Conservation (phyloP, 2,329 filamentous ascomycete genomes). For the Exophiala mesophila region DNA sequence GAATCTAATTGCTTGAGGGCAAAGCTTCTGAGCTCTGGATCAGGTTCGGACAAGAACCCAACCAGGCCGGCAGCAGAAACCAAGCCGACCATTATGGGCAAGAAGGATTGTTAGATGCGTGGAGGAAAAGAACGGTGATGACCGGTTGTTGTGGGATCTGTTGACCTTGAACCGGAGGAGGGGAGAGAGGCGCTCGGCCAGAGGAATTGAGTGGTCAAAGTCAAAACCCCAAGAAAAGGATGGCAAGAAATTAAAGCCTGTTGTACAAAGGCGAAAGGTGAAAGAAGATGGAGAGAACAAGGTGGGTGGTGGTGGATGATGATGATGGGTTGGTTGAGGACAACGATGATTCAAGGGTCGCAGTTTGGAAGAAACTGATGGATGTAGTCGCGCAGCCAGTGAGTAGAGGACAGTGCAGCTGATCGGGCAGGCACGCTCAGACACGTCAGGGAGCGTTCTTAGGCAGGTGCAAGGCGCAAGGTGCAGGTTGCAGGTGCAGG, state of each 20-base stretch:
- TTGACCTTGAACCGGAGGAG: slow-evolving; percentile 16
- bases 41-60: slow-evolving; percentile 91
- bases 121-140: neutral
- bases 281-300: slow-evolving; percentile 7
- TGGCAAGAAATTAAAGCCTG: slow-evolving; percentile 19
- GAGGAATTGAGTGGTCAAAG: slow-evolving; percentile 1
- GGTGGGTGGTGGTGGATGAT: slow-evolving; percentile 4
- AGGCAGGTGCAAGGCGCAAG: too few relatives aligned
- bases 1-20: slow-evolving; percentile 92
- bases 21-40: slow-evolving; percentile 89
- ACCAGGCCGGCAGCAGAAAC: slow-evolving; percentile 92
- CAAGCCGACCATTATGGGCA: slow-evolving; percentile 73
- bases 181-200: slow-evolving; percentile 9
- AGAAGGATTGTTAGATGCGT: neutral
- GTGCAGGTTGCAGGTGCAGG: too few relatives aligned
- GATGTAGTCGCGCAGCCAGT: too few relatives aligned
- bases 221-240: slow-evolving; percentile 7
- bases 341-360: too few relatives aligned
- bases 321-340: too few relatives aligned
- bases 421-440: too few relatives aligned
- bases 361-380: too few relatives aligned
- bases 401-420: too few relatives aligned
- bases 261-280: slow-evolving; percentile 18
- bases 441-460: too few relatives aligned
- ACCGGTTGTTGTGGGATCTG: slow-evolving; percentile 4